Conservation (phyloP, 176 grass and related monocot genomes). For the Pontederia crassipes region DNA sequence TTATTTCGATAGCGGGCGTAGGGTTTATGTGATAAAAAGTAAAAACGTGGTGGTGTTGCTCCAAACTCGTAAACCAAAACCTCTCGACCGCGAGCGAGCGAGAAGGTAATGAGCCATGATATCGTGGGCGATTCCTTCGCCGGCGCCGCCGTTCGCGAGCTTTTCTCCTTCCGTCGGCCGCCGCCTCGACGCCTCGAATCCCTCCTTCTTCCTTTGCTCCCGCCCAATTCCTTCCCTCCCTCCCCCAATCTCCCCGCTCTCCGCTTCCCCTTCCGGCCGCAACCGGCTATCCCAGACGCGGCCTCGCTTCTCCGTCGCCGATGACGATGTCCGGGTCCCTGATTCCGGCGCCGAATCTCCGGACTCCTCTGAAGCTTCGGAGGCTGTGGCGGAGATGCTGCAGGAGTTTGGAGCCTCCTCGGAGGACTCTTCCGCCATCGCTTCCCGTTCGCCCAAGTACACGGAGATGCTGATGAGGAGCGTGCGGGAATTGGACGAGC, state of each 20-base stretch:
- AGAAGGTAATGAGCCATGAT: background rate
- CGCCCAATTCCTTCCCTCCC: background rate
- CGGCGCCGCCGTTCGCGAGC: background rate
- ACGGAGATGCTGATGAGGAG: slow-evolving; percentile 53
- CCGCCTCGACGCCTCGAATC: background rate
- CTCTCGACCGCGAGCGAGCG: too few species aligned
- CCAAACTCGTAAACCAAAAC: too few species aligned
- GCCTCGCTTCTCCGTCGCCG: background rate
- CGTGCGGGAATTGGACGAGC: slow-evolving; percentile 62
- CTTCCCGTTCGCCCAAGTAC: slow-evolving; percentile 39
- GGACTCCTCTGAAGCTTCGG: slow-evolving; percentile 21
- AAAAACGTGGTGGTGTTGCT: too few species aligned
- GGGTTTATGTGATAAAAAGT: too few species aligned
- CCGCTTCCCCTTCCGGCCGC: background rate
- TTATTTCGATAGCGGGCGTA: too few species aligned
- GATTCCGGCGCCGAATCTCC: background rate
- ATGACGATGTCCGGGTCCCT: background rate
- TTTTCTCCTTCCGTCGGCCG: background rate
- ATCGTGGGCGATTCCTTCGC: background rate
- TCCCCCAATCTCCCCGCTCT: background rate
- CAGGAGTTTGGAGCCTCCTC: slow-evolving; percentile 39
- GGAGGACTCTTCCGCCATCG: slow-evolving; percentile 33
- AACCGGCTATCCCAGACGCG: background rate
- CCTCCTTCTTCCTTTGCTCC: background rate
- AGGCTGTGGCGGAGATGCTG: slow-evolving; percentile 41